phyloP scores from a whole-genome alignment of 208 protist genomes.

The Leishmania aethiopica region DNA sequence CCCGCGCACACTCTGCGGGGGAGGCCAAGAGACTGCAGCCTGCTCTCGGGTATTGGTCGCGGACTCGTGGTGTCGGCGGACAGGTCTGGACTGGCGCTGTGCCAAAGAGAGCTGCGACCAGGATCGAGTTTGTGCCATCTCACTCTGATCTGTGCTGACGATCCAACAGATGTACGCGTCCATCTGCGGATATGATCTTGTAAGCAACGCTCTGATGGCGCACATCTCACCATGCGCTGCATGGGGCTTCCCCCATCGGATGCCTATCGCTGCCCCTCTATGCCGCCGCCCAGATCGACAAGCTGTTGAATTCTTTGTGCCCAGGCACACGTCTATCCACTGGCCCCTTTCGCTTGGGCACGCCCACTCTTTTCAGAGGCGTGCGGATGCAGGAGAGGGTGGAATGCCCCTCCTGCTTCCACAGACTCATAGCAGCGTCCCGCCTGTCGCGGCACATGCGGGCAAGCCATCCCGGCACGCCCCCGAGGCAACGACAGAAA shows the following conservation, averaged over 20 bases:
- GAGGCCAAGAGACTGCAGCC: neutral
- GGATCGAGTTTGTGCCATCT: neutral
- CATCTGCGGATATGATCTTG: neutral
- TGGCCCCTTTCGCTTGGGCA: neutral
- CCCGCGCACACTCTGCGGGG: neutral
- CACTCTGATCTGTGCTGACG: neutral
- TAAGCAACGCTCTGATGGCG: neutral
- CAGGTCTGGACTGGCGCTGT: neutral
- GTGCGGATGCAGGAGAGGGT: neutral
- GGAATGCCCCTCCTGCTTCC: neutral
- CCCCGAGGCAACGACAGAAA: neutral
- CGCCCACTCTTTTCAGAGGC: neutral
- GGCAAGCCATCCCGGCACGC: neutral
- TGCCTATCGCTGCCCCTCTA: neutral
- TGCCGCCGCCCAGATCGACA: neutral
- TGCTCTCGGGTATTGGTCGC: neutral
- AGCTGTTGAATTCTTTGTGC: neutral
- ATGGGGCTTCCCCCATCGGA: neutral
- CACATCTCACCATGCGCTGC: neutral
- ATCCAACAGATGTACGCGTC: neutral
- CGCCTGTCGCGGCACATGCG: too few relatives aligned
- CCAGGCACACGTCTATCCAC: neutral
- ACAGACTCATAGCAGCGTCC: neutral
- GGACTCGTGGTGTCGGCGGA: neutral
- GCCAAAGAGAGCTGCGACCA: neutral